A percentile compares a stretch with the other conserved stretches of the same genome.
phyloP scores from a whole-genome alignment of 345 rosid genomes.

The Mangifera indica region DNA sequence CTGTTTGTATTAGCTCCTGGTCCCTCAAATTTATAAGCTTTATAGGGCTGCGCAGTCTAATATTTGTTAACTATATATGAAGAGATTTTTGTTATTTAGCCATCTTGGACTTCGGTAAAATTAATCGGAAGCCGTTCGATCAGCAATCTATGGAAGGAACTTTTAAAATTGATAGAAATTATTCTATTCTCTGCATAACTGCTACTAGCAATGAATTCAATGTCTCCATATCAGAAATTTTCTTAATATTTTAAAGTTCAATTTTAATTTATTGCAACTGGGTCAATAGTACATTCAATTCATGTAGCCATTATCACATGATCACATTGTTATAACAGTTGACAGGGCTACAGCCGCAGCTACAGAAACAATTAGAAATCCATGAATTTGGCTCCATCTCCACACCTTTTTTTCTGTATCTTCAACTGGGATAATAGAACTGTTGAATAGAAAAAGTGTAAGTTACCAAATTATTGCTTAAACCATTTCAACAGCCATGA shows the following conservation, averaged over 20 bases:
- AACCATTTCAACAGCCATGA: not conserved
- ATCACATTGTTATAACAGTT: not conserved
- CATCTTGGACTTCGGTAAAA: not conserved
- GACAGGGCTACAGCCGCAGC: not conserved
- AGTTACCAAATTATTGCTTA: not conserved
- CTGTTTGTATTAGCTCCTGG: constrained; percentile 16
- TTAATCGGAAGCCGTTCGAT: not conserved
- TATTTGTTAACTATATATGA: not conserved
- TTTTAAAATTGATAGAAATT: not conserved
- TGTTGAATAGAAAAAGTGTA: not conserved
- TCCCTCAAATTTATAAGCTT: constrained; percentile 8
- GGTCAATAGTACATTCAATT: constrained; percentile 1
- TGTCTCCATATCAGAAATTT: not conserved
- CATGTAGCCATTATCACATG: not conserved
- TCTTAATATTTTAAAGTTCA: not conserved
- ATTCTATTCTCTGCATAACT: not conserved
- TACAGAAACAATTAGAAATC: not conserved
- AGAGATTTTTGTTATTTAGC: too few species aligned
- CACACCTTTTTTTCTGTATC: not conserved
- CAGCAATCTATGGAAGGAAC: not conserved
- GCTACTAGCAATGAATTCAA: not conserved
- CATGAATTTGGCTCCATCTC: not conserved
- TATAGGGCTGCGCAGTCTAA: constrained; percentile 16
- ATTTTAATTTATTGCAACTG: constrained; percentile 1
- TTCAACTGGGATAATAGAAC: not conserved